Percentiles rank a stretch among this genome's conserved stretches.
phyloP scores from a whole-genome alignment of 805 yeast genomes.

The Blastobotrys terrestris region DNA sequence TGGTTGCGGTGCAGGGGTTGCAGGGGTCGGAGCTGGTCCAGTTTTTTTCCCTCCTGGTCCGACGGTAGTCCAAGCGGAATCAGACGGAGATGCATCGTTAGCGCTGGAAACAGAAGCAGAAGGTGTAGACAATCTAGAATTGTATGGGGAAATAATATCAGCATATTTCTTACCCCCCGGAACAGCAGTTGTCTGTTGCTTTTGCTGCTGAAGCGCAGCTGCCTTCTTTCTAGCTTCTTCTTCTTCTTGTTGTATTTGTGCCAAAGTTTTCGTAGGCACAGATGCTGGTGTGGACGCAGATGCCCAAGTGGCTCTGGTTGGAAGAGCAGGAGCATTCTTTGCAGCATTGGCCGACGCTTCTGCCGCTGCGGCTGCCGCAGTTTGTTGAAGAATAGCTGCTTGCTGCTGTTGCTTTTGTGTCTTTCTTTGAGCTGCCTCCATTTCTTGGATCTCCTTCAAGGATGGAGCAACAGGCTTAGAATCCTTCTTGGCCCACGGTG shows the following conservation, averaged over 20 bases:
- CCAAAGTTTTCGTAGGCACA: conserved; percentile 28
- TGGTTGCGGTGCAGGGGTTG: conserved; percentile 1
- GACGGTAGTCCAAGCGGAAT: conserved; percentile 29
- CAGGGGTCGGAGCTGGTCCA: background rate
- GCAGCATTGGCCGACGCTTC: conserved; percentile 4
- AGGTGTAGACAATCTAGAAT: background rate
- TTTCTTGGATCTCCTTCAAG: conserved; percentile 29
- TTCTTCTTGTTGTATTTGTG: conserved; percentile 36
- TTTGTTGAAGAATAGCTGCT: conserved; percentile 10
- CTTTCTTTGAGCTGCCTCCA: conserved; percentile 24
- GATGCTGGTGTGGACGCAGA: conserved; percentile 10
- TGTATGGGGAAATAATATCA: background rate
- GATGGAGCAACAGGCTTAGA: conserved; percentile 18
- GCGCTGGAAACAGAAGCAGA: conserved; percentile 5
- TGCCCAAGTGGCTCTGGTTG: conserved; percentile 25
- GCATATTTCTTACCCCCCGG: conserved; percentile 5
- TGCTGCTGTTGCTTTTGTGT: conserved; percentile 17
- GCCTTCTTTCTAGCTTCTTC: conserved; percentile 22
- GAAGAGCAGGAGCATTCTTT: conserved; percentile 15
- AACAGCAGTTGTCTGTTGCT: background rate
- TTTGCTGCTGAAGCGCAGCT: conserved; percentile 1
- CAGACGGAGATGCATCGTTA: conserved; percentile 5
- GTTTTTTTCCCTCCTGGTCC: conserved; percentile 71
- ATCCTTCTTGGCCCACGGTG: conserved; percentile 24
- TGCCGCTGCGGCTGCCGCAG: conserved; percentile 6